Evolutionary conservation across 768 basidiomycete species (phyloP).

Genomic region (Tulasnella calospora): DNA sequence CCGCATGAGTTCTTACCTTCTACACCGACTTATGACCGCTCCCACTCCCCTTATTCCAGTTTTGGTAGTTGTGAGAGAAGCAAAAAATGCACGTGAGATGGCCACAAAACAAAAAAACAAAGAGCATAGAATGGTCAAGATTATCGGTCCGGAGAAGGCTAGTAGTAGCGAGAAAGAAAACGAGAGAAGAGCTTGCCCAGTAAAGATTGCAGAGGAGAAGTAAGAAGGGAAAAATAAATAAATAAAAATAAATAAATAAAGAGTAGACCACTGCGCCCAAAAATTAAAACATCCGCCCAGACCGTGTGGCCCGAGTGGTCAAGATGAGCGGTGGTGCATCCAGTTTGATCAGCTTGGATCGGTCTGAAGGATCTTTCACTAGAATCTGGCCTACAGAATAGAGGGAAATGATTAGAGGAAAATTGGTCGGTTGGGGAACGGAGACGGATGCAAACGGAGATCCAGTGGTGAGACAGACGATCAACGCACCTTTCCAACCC

Average conservation of each 20-base stretch:
- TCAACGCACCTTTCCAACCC: constrained; percentile 24
- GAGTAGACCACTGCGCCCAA: not conserved
- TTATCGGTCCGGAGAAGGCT: not conserved
- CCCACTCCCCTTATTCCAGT: not conserved
- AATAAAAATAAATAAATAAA: too few relatives aligned
- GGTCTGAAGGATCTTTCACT: constrained; percentile 18
- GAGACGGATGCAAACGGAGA: not conserved
- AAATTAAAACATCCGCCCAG: constrained; percentile 14
- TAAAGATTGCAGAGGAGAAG: not conserved
- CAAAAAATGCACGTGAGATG: not conserved
- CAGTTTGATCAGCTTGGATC: constrained; percentile 18
- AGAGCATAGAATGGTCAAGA: not conserved
- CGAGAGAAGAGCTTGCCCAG: not conserved
- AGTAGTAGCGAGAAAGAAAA: not conserved
- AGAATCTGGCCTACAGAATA: constrained; percentile 13
- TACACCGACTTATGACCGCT: not conserved
- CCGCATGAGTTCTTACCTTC: constrained; percentile 1
- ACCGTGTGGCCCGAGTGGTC: constrained; percentile 20
- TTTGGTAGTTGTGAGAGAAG: not conserved
- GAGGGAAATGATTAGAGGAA: not conserved
- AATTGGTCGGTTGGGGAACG: not conserved
- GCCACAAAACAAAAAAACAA: not conserved
- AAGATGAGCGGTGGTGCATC: constrained; percentile 21
- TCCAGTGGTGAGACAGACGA: not conserved
- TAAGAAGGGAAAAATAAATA: not conserved